Evolutionary conservation across 441 rosid species (phyloP), one percentile per base, ranked within the genome.

Genomic region (Syzygium malaccense): DNA sequence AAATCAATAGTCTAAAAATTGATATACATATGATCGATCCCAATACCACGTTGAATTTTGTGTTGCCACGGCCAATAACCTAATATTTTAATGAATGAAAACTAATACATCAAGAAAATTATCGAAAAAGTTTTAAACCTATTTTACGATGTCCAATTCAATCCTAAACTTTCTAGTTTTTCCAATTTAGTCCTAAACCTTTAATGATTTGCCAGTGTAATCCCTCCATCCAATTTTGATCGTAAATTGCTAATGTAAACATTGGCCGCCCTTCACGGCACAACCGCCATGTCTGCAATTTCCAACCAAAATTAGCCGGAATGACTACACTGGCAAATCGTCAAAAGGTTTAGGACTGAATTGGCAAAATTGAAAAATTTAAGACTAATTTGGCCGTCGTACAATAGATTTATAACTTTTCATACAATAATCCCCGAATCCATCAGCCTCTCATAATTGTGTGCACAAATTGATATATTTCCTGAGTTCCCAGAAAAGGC

Each of bases 221-320:
- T n/a, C 17, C 1, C 14, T 62, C n/a, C 2, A 0, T 3, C 4
- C 33, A 62, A 62, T 62, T 62, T 15, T 62, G n/a, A 0, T 7
- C 4, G 0, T 4, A 62, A 62, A 62, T 62, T 62, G 37, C 1
- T 3, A 0, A n/a, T 33, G n/a, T 62, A 62, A 15, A 62, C 6
- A 19, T 4, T 62, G 7, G 32, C 2, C 6, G 4, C 15, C 37
- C 33, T n/a, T 3, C 2, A 62, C n/a, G 33, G 9, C 11, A 62
- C 19, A 5, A n/a, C 37, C 4, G 0, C 7, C 66, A 28, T 4
- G 0, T 62, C 17, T n/a, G 33, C 0, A 2, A 62, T 62, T 62
- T 62, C 4, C 1, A 0, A 4, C 20, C 4, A n/a, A 62, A 62
- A n/a, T 62, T 62, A 62, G 20, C n/a, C 7, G 5, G 37, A 62